These are phyloP conservation scores for Neonothopanus nambi DNA, from an alignment of 1,284 basidiomycete genomes.

Conservation along the genomic window DNA sequence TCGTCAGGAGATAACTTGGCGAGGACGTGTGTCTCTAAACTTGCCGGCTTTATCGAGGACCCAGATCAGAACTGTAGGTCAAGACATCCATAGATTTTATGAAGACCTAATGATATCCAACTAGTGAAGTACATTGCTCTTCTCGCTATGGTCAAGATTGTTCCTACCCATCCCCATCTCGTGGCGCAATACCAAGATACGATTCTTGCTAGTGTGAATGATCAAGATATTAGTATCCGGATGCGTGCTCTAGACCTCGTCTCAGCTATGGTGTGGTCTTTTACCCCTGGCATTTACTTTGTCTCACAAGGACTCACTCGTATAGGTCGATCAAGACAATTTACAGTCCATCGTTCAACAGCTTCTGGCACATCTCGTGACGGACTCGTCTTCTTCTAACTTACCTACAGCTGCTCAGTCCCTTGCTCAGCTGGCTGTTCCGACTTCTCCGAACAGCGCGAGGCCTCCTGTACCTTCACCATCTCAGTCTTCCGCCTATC, in stretches of 20 bases:
- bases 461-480: slow-evolving; percentile 44
- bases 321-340: slow-evolving; percentile 82
- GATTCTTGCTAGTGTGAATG: slow-evolving; percentile 88
- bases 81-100: background rate
- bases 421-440: slow-evolving; percentile 50
- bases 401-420: slow-evolving; percentile 64
- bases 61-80: slow-evolving; percentile 89
- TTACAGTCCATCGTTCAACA: slow-evolving; percentile 88
- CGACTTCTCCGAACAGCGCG: slow-evolving; percentile 36
- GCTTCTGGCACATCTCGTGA: slow-evolving; percentile 82
- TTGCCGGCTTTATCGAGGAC: slow-evolving; percentile 91
- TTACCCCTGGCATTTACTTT: background rate
- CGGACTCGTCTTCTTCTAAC: slow-evolving; percentile 47
- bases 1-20: slow-evolving; percentile 82
- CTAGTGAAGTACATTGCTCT: slow-evolving; percentile 96
- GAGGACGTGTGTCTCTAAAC: slow-evolving; percentile 88
- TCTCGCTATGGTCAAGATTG: slow-evolving; percentile 93
- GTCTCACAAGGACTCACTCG: slow-evolving; percentile 1
- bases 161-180: slow-evolving; percentile 89
- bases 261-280: slow-evolving; percentile 78
- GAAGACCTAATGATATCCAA: slow-evolving; percentile 6
- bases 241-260: slow-evolving; percentile 94
- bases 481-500: slow-evolving; percentile 77
- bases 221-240: slow-evolving; percentile 93
- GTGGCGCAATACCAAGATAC: slow-evolving; percentile 92